Conservation (phyloP, 176 grass and related monocot genomes). For the Areca catechu region DNA sequence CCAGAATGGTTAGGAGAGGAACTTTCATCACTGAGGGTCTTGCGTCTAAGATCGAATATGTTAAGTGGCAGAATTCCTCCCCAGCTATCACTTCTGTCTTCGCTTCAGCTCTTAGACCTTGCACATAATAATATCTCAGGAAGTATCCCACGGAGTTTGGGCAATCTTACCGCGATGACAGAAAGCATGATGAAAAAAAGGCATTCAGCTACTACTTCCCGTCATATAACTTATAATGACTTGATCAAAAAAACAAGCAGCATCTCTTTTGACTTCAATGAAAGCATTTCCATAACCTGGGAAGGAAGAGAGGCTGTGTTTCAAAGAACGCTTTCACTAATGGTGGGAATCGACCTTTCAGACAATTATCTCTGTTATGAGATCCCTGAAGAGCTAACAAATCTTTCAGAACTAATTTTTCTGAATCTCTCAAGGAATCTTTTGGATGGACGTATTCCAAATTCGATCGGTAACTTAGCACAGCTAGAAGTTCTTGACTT, state of each 20-base stretch:
- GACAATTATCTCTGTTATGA: constrained; percentile 10
- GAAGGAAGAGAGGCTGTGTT: constrained; percentile 32
- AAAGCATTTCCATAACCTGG: constrained; percentile 21
- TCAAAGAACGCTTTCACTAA: constrained; percentile 37
- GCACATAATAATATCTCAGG: constrained; percentile 45
- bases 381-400: constrained; percentile 42
- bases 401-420: constrained; percentile 37
- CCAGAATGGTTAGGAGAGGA: not conserved
- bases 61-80: constrained; percentile 24
- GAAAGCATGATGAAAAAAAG: constrained; percentile 18
- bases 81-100: constrained; percentile 16
- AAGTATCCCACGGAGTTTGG: constrained; percentile 34
- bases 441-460: constrained; percentile 29
- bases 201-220: too few relatives aligned
- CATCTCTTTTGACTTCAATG: not conserved
- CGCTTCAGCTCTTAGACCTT: constrained; percentile 58
- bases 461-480: constrained; percentile 26
- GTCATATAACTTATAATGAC: too few relatives aligned
- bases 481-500: constrained; percentile 44
- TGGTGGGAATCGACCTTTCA: too few relatives aligned
- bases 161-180: constrained; percentile 42
- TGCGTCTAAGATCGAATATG: not conserved
- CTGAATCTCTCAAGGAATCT: constrained; percentile 62
- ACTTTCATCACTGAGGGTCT: not conserved
- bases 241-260: too few relatives aligned